Base-by-base conservation (phyloP, 2,329 filamentous ascomycete genomes). In the Didymosphaeria variabile region DNA sequence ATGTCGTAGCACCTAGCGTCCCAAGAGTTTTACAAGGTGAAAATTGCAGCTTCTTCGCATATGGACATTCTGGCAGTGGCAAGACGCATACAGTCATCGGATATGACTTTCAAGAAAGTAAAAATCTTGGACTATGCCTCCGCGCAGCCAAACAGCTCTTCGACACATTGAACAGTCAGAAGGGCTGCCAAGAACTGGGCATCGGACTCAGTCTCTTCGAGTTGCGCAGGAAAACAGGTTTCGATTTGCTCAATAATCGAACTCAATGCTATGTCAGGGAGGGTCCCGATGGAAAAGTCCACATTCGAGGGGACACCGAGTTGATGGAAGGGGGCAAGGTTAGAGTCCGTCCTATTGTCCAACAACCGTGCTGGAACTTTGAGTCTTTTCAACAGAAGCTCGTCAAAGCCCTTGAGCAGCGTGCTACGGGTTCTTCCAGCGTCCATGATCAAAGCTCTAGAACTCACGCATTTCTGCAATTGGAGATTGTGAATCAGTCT, bases 361-460 rank as follows among this genome's bases (percentile, higher is more conserved):
- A 72, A 15, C 44, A 60, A 15, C 65, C 74, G 6, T 81, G 77
- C 57, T 81, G 77, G 77, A 72, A 50, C 1, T 79, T 78, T 44
- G 76, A 76, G 1, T 62, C 75, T 0, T 55, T 82, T 3, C 70
- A 63, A 3, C 23, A 57, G 1, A 68, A 71, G 47, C 58, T 83
- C 0, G 64, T 69, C 2, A 44, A 44, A 3, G 79, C 74, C 0
- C 66, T 81, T 1, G 65, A 68, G 12, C 61, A 69, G 5, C 65
- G 80, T 21, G 68, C 71, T 3, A 78, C 74, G 0, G 80, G 79
- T 2, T 72, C 76, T 6, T 83, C 81, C 2, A 75, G 72, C 0
- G 64, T 82, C 0, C 81, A 83, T 60, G 77, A 82, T 53, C 74
- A 82, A 58, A 83, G 81, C 58, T 82, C 80, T 0, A 73, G 81